Evolutionary conservation across 257 asterid species (phyloP).

Genomic region (Jasminum sambac): DNA sequence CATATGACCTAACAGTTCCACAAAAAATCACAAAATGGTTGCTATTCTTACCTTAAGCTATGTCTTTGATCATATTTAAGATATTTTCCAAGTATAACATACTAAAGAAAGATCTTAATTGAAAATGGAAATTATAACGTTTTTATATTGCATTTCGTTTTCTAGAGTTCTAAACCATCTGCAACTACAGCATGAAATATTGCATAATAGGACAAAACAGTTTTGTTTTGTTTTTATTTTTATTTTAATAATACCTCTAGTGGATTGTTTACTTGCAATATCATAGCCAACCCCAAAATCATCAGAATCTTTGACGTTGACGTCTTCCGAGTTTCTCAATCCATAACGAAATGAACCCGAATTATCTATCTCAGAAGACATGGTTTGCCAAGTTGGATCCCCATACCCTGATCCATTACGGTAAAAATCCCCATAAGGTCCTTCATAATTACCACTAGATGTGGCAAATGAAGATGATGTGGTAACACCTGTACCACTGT

Average conservation of each 20-base stretch:
- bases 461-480: slow-evolving; percentile 51
- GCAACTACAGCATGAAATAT: slow-evolving; percentile 15
- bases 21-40: neutral
- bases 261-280: slow-evolving; percentile 62
- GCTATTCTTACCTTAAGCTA: neutral
- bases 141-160: slow-evolving; percentile 14
- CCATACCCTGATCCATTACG: slow-evolving; percentile 41
- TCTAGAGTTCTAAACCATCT: neutral
- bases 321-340: slow-evolving; percentile 43
- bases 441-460: slow-evolving; percentile 48
- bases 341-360: slow-evolving; percentile 51
- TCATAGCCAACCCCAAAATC: slow-evolving; percentile 42
- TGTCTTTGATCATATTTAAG: neutral
- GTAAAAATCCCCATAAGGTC: slow-evolving; percentile 40
- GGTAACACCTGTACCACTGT: slow-evolving; percentile 43
- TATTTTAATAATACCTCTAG: too few species aligned
- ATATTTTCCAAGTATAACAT: slow-evolving; percentile 7
- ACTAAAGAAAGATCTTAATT: slow-evolving; percentile 12
- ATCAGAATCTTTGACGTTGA: slow-evolving; percentile 41
- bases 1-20: neutral
- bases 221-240: too few species aligned
- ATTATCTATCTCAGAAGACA: slow-evolving; percentile 44
- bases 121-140: slow-evolving; percentile 5
- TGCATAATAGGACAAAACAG: slow-evolving; percentile 7
- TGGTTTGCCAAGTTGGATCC: slow-evolving; percentile 48